Conservation (phyloP, 495 filamentous ascomycete genomes). For the Penicillium mononematosum region DNA sequence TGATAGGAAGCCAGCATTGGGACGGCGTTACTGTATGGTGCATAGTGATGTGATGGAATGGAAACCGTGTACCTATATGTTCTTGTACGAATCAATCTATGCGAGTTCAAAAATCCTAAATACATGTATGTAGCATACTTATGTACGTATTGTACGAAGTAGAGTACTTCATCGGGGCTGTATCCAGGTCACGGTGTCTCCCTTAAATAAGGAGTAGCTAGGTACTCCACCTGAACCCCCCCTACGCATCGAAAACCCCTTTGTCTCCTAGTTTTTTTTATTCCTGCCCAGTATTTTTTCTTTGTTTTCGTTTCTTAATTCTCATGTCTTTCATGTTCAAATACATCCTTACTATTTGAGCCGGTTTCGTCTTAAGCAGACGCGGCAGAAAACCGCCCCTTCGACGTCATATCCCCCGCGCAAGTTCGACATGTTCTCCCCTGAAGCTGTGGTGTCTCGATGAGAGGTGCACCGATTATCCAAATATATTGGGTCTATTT, state of each 20-base stretch:
- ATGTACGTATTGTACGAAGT: neutral
- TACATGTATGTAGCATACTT: neutral
- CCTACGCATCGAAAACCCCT: neutral
- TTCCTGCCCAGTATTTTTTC: neutral
- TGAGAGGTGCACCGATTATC: constrained; percentile 1
- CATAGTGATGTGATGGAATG: constrained; percentile 22
- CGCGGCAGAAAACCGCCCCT: neutral
- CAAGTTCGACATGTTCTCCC: constrained; percentile 8
- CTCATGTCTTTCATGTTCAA: neutral
- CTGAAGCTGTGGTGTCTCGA: constrained; percentile 2
- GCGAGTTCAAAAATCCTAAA: neutral
- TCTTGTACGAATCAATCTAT: constrained; percentile 3
- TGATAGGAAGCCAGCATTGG: constrained; percentile 31
- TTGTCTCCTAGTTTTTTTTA: neutral
- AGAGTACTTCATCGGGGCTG: neutral
- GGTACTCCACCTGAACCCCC: neutral
- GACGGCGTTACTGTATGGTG: constrained; percentile 22
- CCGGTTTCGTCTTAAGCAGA: constrained; percentile 1
- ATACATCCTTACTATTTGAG: neutral
- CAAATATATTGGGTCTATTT: neutral
- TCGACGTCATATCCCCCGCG: constrained; percentile 14
- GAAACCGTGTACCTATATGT: constrained; percentile 9
- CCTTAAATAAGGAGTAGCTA: neutral
- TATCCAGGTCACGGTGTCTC: neutral
- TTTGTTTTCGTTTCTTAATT: neutral